A percentile compares a stretch with the other conserved stretches of the same genome.
Evolutionary conservation across 495 filamentous ascomycete genomes (phyloP).

Genomic region (Penicillium chermesinum): DNA sequence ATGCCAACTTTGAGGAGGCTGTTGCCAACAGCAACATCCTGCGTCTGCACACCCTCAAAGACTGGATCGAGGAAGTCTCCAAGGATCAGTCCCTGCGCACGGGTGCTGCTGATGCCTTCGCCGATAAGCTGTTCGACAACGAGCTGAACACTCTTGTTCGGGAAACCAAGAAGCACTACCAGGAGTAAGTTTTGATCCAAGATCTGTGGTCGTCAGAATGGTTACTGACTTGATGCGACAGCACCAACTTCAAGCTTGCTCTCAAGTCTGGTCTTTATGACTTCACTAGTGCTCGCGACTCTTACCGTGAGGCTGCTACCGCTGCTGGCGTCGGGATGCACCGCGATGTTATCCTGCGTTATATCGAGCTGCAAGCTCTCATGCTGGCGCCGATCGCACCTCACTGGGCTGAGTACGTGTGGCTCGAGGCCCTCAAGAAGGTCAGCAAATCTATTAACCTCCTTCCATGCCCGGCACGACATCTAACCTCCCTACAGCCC

Average conservation of each 20-base stretch:
- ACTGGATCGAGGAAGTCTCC: conserved; percentile 85
- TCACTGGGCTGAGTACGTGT: conserved; percentile 93
- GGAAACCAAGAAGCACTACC: conserved; percentile 72
- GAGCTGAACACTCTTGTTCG: conserved; percentile 81
- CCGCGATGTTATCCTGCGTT: conserved; percentile 65
- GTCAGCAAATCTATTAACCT: conserved; percentile 22
- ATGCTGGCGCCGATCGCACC: conserved; percentile 76
- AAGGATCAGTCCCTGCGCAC: conserved; percentile 68
- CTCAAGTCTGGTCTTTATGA: conserved; percentile 89
- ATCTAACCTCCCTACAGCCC: conserved; percentile 30
- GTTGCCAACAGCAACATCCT: conserved; percentile 90
- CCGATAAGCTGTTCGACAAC: conserved; percentile 87
- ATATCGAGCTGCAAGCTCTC: conserved; percentile 82
- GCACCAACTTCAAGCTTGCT: conserved; percentile 82
- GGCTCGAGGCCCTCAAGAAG: conserved; percentile 81
- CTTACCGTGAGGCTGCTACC: conserved; percentile 76
- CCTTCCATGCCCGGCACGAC: background rate
- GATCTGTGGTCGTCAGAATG: background rate
- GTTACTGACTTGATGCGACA: conserved; percentile 31
- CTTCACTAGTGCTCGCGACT: conserved; percentile 77
- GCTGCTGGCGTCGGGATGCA: conserved; percentile 79
- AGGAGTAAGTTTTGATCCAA: conserved; percentile 41
- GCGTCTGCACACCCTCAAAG: conserved; percentile 75
- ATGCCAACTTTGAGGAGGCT: conserved; percentile 96
- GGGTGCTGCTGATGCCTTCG: conserved; percentile 69